phyloP scores from a whole-genome alignment of 2,329 filamentous ascomycete genomes.

The Paramyrothecium roridum region DNA sequence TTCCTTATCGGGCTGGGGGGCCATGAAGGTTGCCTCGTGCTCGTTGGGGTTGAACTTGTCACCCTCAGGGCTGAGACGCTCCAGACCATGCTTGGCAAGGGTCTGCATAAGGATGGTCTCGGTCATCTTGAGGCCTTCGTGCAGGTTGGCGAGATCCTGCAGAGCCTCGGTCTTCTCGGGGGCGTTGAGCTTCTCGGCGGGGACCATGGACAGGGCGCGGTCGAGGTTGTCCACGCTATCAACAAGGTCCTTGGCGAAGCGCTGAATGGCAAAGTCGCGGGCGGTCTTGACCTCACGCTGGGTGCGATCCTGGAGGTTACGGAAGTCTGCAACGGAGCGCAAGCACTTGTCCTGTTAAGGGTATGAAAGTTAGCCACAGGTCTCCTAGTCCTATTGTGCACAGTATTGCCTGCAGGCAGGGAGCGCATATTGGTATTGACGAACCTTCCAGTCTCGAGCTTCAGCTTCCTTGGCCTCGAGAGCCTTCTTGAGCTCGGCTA shows the following conservation, averaged over 20 bases:
- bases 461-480: constrained; percentile 51
- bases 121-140: constrained; percentile 94
- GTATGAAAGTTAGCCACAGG: constrained; percentile 6
- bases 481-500: constrained; percentile 46
- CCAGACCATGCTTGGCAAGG: constrained; percentile 89
- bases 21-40: constrained; percentile 96
- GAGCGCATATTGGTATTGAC: constrained; percentile 15
- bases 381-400: neutral
- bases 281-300: constrained; percentile 84
- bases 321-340: constrained; percentile 92
- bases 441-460: constrained; percentile 78
- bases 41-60: constrained; percentile 95
- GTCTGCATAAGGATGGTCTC: constrained; percentile 84
- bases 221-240: constrained; percentile 97
- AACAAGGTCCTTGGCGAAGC: constrained; percentile 90
- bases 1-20: constrained; percentile 81
- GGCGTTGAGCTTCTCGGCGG: constrained; percentile 65
- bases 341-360: constrained; percentile 80
- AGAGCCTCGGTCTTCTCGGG: constrained; percentile 48
- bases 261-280: constrained; percentile 91
- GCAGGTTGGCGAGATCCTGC: constrained; percentile 74
- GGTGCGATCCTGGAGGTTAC: constrained; percentile 94
- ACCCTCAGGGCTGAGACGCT: constrained; percentile 78
- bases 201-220: constrained; percentile 79
- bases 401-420: neutral